Base-by-base conservation (phyloP, 495 filamentous ascomycete species). In the Aspergillus hancockii region DNA sequence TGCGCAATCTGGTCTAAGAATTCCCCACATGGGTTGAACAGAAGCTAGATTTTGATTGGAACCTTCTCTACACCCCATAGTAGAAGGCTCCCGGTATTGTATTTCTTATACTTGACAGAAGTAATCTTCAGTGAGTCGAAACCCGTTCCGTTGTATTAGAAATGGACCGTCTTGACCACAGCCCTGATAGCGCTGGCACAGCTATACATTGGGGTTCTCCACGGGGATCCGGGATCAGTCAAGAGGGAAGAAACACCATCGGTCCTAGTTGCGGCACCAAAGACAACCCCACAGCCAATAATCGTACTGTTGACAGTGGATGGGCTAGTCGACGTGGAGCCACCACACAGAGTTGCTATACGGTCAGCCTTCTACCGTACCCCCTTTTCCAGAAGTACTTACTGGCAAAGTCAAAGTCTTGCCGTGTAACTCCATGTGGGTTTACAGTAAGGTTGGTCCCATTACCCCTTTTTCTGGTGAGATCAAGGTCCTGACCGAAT, bases 131-230 rank as follows among this genome's bases (percentile, higher is more conserved):
- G 61, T 6, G 36, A 54, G 34, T 63, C 14, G 22, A 61, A 36
- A 12, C 31, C 57, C 3, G 71, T 74, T 4, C 69, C 68, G 57
- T 76, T 76, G 28, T 58, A 64, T 5, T 38, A 28, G 63, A 81
- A 75, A 9, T 58, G 32, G 9, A 76, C 74, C 3, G 69, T 73
- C 55, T 80, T 79, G 61, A 82, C 71, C 12, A 62, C 67, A 12
- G 78, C 77, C 49, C 71, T 73, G 12, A 71, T 34, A 4, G 72
- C 63, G 2, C 67, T 69, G 14, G 73, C 75, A 61, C 79, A 82
- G 0, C 69, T 57, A 55, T 79, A 77, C 8, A 81, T 60, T 0
- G 77, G 73, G 1, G 62, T 60, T 3, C 66, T 66, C 78, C 78
- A 81, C 3, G 52, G 25, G 41, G 66, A 71, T 2, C 68, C 71